Conservation (phyloP, 2,329 filamentous ascomycete species). For the Ceratocystis colombiana region DNA sequence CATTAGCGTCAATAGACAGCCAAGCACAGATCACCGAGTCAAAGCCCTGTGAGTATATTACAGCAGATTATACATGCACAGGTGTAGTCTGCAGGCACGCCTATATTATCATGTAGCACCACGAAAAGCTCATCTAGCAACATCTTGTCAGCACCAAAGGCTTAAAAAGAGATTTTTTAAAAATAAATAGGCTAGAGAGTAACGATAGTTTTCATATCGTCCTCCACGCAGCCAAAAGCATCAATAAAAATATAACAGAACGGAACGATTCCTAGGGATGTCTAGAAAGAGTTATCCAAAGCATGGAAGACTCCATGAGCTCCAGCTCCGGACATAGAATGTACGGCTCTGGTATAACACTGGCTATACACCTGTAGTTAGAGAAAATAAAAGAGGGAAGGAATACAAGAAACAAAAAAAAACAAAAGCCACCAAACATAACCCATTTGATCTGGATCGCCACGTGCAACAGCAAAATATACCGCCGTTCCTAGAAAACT, state of each 20-base stretch:
- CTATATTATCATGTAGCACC: too few relatives aligned
- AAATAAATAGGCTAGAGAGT: not conserved
- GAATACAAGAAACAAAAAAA: not conserved
- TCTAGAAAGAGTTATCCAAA: not conserved
- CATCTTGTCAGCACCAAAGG: not conserved
- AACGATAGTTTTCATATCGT: not conserved
- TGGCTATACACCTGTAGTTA: not conserved
- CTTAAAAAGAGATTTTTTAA: not conserved
- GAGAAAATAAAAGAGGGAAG: not conserved
- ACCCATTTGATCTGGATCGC: conserved; percentile 1
- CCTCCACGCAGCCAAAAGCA: not conserved
- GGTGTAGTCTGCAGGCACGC: not conserved
- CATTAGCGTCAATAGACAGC: not conserved
- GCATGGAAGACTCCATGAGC: not conserved
- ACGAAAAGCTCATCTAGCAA: not conserved
- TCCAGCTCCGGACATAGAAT: not conserved
- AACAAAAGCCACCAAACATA: not conserved
- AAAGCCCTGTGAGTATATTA: not conserved
- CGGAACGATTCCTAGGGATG: not conserved
- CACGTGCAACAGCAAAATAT: conserved; percentile 11
- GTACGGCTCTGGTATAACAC: not conserved
- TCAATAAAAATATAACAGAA: not conserved
- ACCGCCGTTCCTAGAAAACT: conserved; percentile 12
- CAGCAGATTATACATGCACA: not conserved
- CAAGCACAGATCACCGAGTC: conserved; percentile 6